phyloP scores from a whole-genome alignment of 2,329 filamentous ascomycete species.

The Metarhizium sp. region DNA sequence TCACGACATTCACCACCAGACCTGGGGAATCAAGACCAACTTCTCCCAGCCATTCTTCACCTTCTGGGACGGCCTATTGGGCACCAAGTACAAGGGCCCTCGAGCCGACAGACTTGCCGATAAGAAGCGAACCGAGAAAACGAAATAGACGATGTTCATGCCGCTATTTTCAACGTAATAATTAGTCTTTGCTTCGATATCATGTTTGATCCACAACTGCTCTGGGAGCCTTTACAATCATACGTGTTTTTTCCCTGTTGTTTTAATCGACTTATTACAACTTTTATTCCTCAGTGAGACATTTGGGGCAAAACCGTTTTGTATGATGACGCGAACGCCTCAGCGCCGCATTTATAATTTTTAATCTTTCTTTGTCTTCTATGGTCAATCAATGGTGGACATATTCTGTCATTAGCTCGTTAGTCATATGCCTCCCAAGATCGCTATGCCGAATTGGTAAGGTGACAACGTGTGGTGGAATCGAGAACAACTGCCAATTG shows the following conservation, averaged over 20 bases:
- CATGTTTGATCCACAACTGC: neutral
- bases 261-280: neutral
- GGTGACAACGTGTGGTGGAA: neutral
- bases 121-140: constrained; percentile 21
- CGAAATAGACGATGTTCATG: constrained; percentile 11
- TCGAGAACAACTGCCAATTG: neutral
- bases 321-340: neutral
- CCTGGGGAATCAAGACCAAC: constrained; percentile 97
- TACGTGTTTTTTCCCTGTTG: neutral
- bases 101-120: constrained; percentile 30
- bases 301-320: neutral
- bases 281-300: neutral
- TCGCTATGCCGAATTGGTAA: neutral
- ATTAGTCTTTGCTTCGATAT: neutral
- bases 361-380: neutral
- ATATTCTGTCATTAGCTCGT: neutral
- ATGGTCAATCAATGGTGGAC: neutral
- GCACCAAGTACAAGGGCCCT: constrained; percentile 73
- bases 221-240: neutral
- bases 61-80: constrained; percentile 79
- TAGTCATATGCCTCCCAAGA: neutral
- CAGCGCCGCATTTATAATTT: neutral
- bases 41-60: constrained; percentile 90
- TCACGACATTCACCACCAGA: constrained; percentile 97
- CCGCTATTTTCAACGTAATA: neutral